Evolutionary conservation across 257 asterid genomes (phyloP), one percentile per base, ranked within the genome.

Genomic region (Plantago ovata): DNA sequence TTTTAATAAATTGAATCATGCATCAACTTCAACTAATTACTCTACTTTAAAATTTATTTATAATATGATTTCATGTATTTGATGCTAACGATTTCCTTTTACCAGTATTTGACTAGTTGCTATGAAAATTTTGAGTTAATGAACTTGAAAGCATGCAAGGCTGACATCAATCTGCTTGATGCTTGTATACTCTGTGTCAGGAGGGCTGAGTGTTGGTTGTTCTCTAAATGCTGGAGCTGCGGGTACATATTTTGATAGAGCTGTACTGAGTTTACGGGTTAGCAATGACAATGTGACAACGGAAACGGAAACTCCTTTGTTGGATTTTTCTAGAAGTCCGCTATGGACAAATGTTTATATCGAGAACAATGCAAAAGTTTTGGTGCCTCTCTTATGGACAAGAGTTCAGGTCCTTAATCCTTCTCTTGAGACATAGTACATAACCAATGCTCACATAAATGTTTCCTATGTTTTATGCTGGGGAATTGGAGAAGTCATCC

Each of bases 181-280:
- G 66, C 51, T 72, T 63, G 43, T 55, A 43, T 68, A 69, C 46
- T 63, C 58, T 77, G 53, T 73, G 78, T 71, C 83, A 91, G 98
- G 98, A 76, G 98, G 98, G 53, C 59, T 65, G 62, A 91, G 98
- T 78, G 72, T 69, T 64, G 95, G 96, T 28, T 91, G 98, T 66
- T 80, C 83, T n/a, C 64, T 73, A 89, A 91, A 91, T 85, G 76
- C 79, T 65, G 98, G 98, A 70, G 98, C 96, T n/a, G 96, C 98
- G 39, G 98, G 98, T 64, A 91, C 98, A 75, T 87, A 87, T 71
- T 87, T 84, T 53, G 98, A 91, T 80, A 95, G 89, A 66, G 83
- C 81, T 57, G 89, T 87, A 38, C 75, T 91, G 84, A 91, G 98
- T 77, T 79, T 91, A 72, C 82, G 98, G 66, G 96, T 91, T 54